phyloP scores from a whole-genome alignment of 495 filamentous ascomycete genomes.

The Neurospora sp. region DNA sequence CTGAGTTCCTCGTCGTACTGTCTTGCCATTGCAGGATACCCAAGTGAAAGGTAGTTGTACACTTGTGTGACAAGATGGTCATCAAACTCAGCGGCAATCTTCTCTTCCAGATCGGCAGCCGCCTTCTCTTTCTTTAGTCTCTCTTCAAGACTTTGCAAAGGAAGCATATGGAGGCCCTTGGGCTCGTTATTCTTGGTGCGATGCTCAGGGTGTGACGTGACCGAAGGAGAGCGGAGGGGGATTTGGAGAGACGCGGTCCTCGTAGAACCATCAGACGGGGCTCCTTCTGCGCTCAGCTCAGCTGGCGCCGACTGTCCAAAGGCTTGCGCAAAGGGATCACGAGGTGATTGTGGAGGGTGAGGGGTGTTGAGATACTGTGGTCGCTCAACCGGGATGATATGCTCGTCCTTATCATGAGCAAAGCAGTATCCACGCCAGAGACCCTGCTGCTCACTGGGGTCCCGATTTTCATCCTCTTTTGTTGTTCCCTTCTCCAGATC shows the following conservation, averaged over 20 bases:
- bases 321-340: slow-evolving; percentile 30
- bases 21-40: slow-evolving; percentile 74
- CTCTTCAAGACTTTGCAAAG: slow-evolving; percentile 38
- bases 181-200: slow-evolving; percentile 19
- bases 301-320: slow-evolving; percentile 18
- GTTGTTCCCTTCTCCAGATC: slow-evolving; percentile 19
- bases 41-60: slow-evolving; percentile 89
- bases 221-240: background rate
- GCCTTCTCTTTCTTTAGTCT: slow-evolving; percentile 38
- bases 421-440: slow-evolving; percentile 65
- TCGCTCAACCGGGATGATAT: slow-evolving; percentile 26
- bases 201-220: slow-evolving; percentile 15
- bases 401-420: slow-evolving; percentile 26
- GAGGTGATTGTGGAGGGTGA: slow-evolving; percentile 9
- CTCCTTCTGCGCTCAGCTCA: slow-evolving; percentile 17
- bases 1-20: slow-evolving; percentile 74
- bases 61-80: slow-evolving; percentile 89
- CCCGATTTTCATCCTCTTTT: slow-evolving; percentile 36
- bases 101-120: slow-evolving; percentile 37
- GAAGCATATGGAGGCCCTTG: slow-evolving; percentile 37
- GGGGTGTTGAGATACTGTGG: slow-evolving; percentile 32
- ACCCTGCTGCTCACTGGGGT: slow-evolving; percentile 35
- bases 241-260: slow-evolving; percentile 3
- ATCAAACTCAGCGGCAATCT: slow-evolving; percentile 56
- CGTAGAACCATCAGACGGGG: slow-evolving; percentile 1